Percentiles rank a stretch among this genome's conserved stretches.
phyloP scores from a whole-genome alignment of 2,329 filamentous ascomycete species.

The Phaeophleospora eucalypticola region DNA sequence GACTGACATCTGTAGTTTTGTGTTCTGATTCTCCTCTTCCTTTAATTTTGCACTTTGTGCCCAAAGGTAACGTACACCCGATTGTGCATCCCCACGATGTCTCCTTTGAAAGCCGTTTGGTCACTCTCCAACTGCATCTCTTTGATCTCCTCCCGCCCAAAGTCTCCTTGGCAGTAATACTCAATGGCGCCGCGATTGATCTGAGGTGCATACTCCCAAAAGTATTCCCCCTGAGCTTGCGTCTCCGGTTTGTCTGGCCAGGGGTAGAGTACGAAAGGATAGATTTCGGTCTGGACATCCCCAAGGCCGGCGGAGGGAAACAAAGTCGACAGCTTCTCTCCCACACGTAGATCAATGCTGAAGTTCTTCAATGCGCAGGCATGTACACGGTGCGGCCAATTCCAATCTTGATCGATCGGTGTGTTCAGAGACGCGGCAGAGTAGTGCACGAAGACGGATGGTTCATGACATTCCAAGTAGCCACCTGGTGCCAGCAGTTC shows the following conservation, averaged over 20 bases:
- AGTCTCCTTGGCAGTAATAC: neutral
- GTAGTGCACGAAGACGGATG: neutral
- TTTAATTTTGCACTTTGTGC: too few relatives aligned
- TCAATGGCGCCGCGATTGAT: neutral
- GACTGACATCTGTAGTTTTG: too few relatives aligned
- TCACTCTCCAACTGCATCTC: neutral
- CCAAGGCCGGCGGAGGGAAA: neutral
- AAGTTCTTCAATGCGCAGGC: neutral
- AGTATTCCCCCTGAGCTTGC: neutral
- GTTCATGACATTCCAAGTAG: neutral
- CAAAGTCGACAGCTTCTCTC: neutral
- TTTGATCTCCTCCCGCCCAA: neutral
- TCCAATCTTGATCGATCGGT: neutral
- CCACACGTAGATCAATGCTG: neutral
- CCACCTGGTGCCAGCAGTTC: neutral
- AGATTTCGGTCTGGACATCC: neutral
- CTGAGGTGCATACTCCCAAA: neutral
- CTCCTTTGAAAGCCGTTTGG: neutral
- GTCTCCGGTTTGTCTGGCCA: neutral
- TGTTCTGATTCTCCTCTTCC: too few relatives aligned
- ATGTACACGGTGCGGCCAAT: neutral
- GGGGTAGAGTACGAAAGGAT: neutral
- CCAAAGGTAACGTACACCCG: too few relatives aligned
- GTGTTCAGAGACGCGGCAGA: neutral
- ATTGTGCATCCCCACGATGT: neutral